Evolutionary conservation across 805 yeast genomes (phyloP), one percentile per base, ranked within the genome.

Genomic region (Metahyphopichia silvanorum): DNA sequence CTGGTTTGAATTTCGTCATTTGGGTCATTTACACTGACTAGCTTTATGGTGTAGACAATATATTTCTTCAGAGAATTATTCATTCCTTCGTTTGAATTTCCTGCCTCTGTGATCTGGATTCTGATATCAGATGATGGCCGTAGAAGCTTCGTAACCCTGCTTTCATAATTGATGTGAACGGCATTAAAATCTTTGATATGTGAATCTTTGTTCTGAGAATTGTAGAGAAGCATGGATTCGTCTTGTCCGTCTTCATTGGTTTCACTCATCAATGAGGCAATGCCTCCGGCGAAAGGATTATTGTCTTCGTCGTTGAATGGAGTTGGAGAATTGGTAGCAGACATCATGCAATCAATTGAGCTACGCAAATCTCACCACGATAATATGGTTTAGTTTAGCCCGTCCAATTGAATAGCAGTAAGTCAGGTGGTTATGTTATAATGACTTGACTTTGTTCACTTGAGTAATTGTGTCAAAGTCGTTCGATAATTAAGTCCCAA

Each of bases 61-160:
- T 82, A 91, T 36, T 63, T 66, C 50, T 64, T 65, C 54, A 54
- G 59, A 2, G 88, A 78, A 41, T 85, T 73, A 22, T 79, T 71
- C 65, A 62, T 43, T 8, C 89, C 87, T 46, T 91, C 97, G 38
- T 76, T 81, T 33, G 86, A 82, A 53, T 86, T 88, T 4, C 87
- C 86, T 0, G 97, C 96, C 43, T 86, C 96, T 0, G 72, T 62
- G 22, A 91, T 87, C 31, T 67, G 61, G 14, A 65, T 44, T 21
- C 43, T 51, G 23, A 59, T 54, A 11, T 51, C 46, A 11, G 49
- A 40, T 9, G 43, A 46, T 1, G 66, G 60, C 24, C 46, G 46
- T 29, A 66, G 49, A n/a, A 66, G 43, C 38, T 54, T 53, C 21
- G 62, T 49, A 6, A 64, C 64, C 29, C 71, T 43, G 28, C 59